A percentile compares a stretch with the other conserved stretches of the same genome.
Evolutionary conservation across 352 stramenopile species (phyloP).

Genomic region (Phytophthora pistaciae): DNA sequence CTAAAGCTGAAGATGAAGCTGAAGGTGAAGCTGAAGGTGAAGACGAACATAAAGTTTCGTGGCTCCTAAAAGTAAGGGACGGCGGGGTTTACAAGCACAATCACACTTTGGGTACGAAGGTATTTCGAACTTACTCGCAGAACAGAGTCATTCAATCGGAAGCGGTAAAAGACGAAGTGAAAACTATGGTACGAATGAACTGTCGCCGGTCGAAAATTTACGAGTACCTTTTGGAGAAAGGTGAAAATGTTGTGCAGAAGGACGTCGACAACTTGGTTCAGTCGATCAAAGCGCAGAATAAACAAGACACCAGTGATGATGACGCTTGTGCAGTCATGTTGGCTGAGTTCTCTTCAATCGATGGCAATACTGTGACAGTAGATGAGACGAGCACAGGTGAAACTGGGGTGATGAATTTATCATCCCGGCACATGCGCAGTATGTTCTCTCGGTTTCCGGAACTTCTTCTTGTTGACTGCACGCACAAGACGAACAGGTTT

Average conservation of each 20-base stretch:
- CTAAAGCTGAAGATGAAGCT: too few species aligned
- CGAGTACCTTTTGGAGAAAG: slow-evolving; percentile 9
- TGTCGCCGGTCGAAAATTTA: slow-evolving; percentile 4
- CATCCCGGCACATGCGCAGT: slow-evolving; percentile 6
- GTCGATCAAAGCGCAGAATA: not conserved
- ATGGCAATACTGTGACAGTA: slow-evolving; percentile 10
- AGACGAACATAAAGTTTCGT: too few species aligned
- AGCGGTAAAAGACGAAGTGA: not conserved
- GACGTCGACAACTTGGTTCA: slow-evolving; percentile 15
- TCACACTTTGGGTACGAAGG: not conserved
- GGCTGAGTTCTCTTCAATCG: slow-evolving; percentile 9
- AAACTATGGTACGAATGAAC: not conserved
- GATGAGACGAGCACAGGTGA: slow-evolving; percentile 2
- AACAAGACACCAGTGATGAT: not conserved
- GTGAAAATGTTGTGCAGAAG: slow-evolving; percentile 13
- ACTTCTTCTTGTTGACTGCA: slow-evolving; percentile 13
- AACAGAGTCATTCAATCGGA: slow-evolving; percentile 1
- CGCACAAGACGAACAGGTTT: slow-evolving; percentile 11
- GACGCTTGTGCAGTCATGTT: not conserved
- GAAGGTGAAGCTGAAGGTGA: too few species aligned
- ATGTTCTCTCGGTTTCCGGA: slow-evolving; percentile 6
- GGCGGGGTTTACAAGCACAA: slow-evolving; percentile 12
- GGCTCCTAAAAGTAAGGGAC: slow-evolving; percentile 8
- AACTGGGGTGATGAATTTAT: slow-evolving; percentile 5
- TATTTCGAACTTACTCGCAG: slow-evolving; percentile 8